phyloP scores from a whole-genome alignment of 306 rosid species.

The Mucuna pruriens region DNA sequence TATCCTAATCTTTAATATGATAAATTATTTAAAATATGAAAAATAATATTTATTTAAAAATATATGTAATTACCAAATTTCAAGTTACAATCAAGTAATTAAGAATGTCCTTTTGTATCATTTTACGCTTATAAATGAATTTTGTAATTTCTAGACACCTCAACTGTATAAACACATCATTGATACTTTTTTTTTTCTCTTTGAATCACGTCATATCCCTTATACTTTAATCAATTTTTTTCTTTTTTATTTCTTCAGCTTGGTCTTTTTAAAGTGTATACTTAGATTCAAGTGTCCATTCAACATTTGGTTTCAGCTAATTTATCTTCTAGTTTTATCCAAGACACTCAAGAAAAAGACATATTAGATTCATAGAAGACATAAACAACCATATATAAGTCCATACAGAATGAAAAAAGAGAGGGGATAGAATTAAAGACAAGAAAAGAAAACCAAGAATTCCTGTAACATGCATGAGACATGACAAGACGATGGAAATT shows the following conservation, averaged over 20 bases:
- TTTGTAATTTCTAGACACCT: no score
- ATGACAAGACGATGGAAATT: background rate
- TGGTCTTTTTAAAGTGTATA: no score
- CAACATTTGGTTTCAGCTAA: background rate
- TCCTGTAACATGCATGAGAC: slow-evolving; percentile 3
- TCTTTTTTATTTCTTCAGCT: no score
- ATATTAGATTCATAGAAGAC: background rate
- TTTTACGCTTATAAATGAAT: background rate
- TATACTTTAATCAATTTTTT: no score
- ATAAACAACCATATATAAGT: background rate
- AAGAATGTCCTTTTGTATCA: background rate
- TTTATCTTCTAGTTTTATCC: background rate
- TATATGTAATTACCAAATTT: background rate
- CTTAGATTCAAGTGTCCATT: no score
- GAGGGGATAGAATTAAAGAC: background rate
- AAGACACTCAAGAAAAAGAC: background rate
- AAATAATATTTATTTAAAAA: no score
- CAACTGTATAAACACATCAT: no score
- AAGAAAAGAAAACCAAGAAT: background rate
- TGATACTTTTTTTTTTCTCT: no score
- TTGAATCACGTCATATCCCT: no score
- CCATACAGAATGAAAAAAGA: background rate
- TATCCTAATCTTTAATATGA: background rate
- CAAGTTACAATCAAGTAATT: background rate
- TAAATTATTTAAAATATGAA: no score